Evolutionary conservation across 192 early-diverging fungal species (phyloP).

Genomic region (Coemansia sp.): DNA sequence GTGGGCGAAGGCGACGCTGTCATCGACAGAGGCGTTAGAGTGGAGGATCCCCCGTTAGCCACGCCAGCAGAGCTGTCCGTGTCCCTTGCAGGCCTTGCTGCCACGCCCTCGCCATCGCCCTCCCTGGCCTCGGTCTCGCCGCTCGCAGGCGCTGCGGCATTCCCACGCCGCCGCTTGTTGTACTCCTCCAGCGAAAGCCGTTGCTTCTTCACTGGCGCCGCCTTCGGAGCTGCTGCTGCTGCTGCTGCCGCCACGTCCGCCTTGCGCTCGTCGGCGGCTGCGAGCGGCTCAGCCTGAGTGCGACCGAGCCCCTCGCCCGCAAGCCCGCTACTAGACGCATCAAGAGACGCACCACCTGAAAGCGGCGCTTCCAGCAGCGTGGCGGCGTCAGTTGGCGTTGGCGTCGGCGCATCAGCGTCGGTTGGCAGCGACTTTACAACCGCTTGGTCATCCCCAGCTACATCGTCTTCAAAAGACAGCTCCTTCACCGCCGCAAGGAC

Average conservation of each 20-base stretch:
- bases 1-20: not conserved
- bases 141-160: conserved; percentile 1
- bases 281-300: not conserved
- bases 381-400: conserved; percentile 24
- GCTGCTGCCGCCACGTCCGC: not conserved
- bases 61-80: not conserved
- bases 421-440: conserved; percentile 38
- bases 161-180: conserved; percentile 47
- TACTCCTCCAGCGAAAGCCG: conserved; percentile 54
- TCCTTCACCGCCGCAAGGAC: not conserved
- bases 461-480: not conserved
- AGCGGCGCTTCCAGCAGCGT: not conserved
- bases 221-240: not conserved
- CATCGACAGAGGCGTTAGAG: not conserved
- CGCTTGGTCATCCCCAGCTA: not conserved
- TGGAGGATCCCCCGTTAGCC: not conserved
- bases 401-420: conserved; percentile 47
- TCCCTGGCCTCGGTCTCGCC: conserved; percentile 18
- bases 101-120: conserved; percentile 4
- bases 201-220: conserved; percentile 40
- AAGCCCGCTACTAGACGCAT: not conserved
- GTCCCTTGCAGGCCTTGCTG: not conserved
- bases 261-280: not conserved
- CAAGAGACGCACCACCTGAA: not conserved
- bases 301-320: not conserved